A percentile compares a stretch with the other conserved stretches of the same genome.
Conservation (phyloP, 495 filamentous ascomycete species). For the Aspergillus ellipticus region DNA sequence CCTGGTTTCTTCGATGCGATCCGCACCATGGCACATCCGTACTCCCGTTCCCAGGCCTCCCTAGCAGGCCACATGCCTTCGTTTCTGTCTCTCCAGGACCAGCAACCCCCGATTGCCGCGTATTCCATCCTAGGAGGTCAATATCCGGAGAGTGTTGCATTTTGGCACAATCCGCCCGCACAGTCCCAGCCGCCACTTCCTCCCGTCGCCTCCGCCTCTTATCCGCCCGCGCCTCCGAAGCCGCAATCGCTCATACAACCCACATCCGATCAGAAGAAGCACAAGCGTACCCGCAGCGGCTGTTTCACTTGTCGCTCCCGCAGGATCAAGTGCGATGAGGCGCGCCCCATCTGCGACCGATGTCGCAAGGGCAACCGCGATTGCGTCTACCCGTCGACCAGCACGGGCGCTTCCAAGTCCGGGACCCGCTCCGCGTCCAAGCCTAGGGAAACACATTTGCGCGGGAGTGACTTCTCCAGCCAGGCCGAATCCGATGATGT, state of each 20-base stretch:
- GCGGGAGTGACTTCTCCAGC: constrained; percentile 47
- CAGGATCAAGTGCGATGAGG: constrained; percentile 92
- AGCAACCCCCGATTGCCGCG: constrained; percentile 27
- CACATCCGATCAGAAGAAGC: constrained; percentile 74
- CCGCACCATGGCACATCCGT: constrained; percentile 34
- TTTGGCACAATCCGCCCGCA: constrained; percentile 39
- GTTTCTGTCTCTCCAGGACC: constrained; percentile 9
- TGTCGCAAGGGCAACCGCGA: constrained; percentile 83
- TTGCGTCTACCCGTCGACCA: constrained; percentile 74
- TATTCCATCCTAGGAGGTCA: constrained; percentile 37
- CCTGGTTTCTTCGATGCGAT: constrained; percentile 17
- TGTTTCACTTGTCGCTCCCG: constrained; percentile 91
- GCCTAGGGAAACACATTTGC: constrained; percentile 42
- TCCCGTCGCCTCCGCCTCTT: constrained; percentile 20
- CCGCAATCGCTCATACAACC: constrained; percentile 30
- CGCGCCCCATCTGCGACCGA: constrained; percentile 80
- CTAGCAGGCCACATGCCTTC: constrained; percentile 25
- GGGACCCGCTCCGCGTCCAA: constrained; percentile 41
- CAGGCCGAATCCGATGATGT: constrained; percentile 42
- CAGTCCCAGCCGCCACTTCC: constrained; percentile 17
- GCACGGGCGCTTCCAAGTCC: constrained; percentile 36
- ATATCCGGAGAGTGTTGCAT: constrained; percentile 41
- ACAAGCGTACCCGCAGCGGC: constrained; percentile 87
- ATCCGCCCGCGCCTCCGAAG: constrained; percentile 24
- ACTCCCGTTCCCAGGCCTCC: constrained; percentile 31